Evolutionary conservation across 257 asterid genomes (phyloP).

Genomic region (Haberlea rhodopensis): DNA sequence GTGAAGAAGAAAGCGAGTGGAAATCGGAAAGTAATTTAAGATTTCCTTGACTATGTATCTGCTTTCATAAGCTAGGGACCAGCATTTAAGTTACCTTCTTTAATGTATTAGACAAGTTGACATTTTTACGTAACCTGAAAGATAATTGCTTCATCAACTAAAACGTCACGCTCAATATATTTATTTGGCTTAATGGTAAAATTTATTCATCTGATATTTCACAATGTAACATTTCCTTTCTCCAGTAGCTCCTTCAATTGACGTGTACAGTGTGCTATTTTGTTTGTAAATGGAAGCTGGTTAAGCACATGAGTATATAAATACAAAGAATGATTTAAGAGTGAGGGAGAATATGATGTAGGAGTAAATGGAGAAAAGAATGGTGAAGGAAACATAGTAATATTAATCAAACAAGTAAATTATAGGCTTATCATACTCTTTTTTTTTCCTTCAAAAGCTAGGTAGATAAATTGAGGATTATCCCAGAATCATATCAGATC

Average conservation of each 20-base stretch:
- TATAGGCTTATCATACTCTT: too few species aligned
- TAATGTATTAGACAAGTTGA: slow-evolving; percentile 6
- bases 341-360: too few species aligned
- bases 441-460: too few species aligned
- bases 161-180: slow-evolving; percentile 1
- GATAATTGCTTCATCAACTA: not conserved
- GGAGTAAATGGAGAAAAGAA: too few species aligned
- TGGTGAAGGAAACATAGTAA: too few species aligned
- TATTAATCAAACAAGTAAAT: too few species aligned
- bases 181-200: not conserved
- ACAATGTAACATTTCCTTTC: slow-evolving; percentile 6
- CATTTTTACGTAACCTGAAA: slow-evolving; percentile 5
- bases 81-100: slow-evolving; percentile 10
- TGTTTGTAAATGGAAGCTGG: slow-evolving; percentile 12
- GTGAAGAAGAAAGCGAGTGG: slow-evolving; percentile 85
- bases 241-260: not conserved
- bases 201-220: not conserved
- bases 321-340: too few species aligned
- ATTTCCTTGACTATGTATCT: slow-evolving; percentile 19
- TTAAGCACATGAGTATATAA: slow-evolving; percentile 14
- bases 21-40: slow-evolving; percentile 66
- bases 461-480: not conserved
- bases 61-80: slow-evolving; percentile 13
- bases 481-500: too few species aligned
- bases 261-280: not conserved